phyloP scores from a whole-genome alignment of 192 early-diverging fungal genomes.

The Entomortierella chlamydospora region DNA sequence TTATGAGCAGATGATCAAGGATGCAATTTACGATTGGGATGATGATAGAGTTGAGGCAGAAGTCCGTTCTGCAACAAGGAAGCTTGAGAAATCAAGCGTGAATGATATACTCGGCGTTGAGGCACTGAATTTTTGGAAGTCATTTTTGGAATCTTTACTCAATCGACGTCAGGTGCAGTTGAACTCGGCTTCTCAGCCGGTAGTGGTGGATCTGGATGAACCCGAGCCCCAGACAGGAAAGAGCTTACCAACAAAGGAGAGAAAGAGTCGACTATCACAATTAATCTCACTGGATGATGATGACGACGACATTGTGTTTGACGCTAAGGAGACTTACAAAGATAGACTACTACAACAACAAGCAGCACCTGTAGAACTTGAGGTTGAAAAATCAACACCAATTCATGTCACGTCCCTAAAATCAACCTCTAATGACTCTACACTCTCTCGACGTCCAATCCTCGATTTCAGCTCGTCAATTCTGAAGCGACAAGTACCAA shows the following conservation, averaged over 20 bases:
- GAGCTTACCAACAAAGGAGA: neutral
- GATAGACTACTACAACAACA: neutral
- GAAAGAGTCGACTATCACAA: slow-evolving; percentile 25
- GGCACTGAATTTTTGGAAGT: slow-evolving; percentile 50
- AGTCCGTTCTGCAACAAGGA: slow-evolving; percentile 39
- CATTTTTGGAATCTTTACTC: slow-evolving; percentile 50
- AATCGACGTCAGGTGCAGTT: slow-evolving; percentile 9
- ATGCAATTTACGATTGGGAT: slow-evolving; percentile 50
- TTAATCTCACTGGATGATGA: slow-evolving; percentile 48
- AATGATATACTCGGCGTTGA: slow-evolving; percentile 48
- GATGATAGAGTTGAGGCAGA: slow-evolving; percentile 41
- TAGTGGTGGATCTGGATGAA: neutral
- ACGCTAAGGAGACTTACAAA: neutral
- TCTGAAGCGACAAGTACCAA: slow-evolving; percentile 1
- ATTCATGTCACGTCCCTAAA: neutral
- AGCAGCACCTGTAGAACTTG: neutral
- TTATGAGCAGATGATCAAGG: slow-evolving; percentile 49
- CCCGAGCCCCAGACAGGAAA: too few relatives aligned
- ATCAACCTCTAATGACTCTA: neutral
- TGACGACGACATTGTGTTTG: slow-evolving; percentile 23
- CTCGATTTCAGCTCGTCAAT: slow-evolving; percentile 33
- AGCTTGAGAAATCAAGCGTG: slow-evolving; percentile 58
- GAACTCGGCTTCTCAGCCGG: too few relatives aligned
- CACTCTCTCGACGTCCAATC: neutral
- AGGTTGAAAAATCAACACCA: neutral